phyloP scores from a whole-genome alignment of 805 yeast species.

The Pichia californica region DNA sequence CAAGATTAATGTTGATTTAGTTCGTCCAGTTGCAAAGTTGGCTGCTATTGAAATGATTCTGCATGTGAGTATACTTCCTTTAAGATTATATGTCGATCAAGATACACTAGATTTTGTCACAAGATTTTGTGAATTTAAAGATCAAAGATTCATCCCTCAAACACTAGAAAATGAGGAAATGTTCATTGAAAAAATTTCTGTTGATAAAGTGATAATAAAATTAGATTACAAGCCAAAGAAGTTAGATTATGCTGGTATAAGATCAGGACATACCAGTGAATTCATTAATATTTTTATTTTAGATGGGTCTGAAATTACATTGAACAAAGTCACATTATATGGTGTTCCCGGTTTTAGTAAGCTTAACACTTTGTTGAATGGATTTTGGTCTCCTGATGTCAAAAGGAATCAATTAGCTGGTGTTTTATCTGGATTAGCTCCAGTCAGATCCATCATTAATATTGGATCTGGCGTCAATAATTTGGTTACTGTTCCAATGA shows the following conservation, averaged over 20 bases:
- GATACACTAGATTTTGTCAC: conserved; percentile 82
- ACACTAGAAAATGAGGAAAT: conserved; percentile 47
- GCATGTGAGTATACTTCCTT: conserved; percentile 54
- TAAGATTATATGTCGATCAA: conserved; percentile 84
- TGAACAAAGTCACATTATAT: conserved; percentile 56
- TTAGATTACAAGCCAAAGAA: conserved; percentile 91
- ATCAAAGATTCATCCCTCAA: conserved; percentile 54
- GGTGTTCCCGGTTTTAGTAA: conserved; percentile 74
- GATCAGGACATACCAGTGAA: conserved; percentile 83
- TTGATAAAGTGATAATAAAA: conserved; percentile 53
- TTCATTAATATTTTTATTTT: conserved; percentile 82
- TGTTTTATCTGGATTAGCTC: conserved; percentile 77
- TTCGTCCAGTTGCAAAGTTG: conserved; percentile 56
- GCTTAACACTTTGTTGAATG: conserved; percentile 48
- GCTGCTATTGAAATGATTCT: conserved; percentile 66
- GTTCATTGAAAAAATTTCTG: conserved; percentile 62
- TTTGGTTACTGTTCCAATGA: conserved; percentile 63
- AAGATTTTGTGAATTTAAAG: conserved; percentile 77
- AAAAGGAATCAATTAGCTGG: conserved; percentile 74
- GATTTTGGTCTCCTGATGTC: conserved; percentile 86
- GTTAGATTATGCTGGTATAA: conserved; percentile 74
- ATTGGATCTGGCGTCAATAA: conserved; percentile 75
- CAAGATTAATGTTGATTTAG: conserved; percentile 43
- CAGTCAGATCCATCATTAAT: conserved; percentile 68
- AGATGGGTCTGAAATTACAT: conserved; percentile 72